Percentiles rank a stretch among this genome's conserved stretches.
Conservation (phyloP, 257 asterid genomes). For the Datura wrightii region DNA sequence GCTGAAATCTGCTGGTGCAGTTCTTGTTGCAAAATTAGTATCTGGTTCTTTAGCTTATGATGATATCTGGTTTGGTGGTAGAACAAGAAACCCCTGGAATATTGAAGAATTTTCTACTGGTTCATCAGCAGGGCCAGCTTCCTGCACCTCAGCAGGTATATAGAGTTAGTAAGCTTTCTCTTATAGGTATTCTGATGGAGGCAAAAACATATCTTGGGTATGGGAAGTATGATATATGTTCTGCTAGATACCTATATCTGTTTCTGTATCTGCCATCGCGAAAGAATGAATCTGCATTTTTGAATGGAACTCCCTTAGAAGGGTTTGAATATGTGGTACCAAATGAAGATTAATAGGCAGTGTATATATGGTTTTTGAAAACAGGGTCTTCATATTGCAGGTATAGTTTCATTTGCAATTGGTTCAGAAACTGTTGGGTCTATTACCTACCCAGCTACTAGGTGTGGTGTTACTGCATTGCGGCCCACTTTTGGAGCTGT, state of each 20-base stretch:
- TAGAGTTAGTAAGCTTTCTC: background rate
- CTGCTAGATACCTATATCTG: background rate
- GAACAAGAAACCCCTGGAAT: conserved; percentile 98
- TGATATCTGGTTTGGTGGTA: conserved; percentile 96
- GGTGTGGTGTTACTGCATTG: conserved; percentile 91
- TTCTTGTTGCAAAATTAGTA: conserved; percentile 85
- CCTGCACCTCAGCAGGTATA: conserved; percentile 87
- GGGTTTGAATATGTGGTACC: background rate
- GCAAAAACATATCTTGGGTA: background rate
- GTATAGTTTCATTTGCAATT: conserved; percentile 86
- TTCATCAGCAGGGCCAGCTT: conserved; percentile 96
- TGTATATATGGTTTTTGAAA: background rate
- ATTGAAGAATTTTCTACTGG: conserved; percentile 93
- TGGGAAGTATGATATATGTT: background rate
- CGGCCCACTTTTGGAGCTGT: conserved; percentile 90
- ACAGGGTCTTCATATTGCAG: conserved; percentile 47
- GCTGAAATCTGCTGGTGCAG: conserved; percentile 87
- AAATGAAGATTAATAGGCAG: background rate
- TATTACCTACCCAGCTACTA: conserved; percentile 89
- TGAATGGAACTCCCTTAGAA: background rate
- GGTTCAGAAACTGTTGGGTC: conserved; percentile 98
- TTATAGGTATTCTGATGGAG: background rate
- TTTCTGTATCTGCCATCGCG: background rate
- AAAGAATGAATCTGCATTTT: background rate
- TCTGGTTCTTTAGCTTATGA: conserved; percentile 90